Evolutionary conservation across 2,329 filamentous ascomycete species (phyloP), one percentile per base, ranked within the genome.

Genomic region (Hymenoscyphus scutula): DNA sequence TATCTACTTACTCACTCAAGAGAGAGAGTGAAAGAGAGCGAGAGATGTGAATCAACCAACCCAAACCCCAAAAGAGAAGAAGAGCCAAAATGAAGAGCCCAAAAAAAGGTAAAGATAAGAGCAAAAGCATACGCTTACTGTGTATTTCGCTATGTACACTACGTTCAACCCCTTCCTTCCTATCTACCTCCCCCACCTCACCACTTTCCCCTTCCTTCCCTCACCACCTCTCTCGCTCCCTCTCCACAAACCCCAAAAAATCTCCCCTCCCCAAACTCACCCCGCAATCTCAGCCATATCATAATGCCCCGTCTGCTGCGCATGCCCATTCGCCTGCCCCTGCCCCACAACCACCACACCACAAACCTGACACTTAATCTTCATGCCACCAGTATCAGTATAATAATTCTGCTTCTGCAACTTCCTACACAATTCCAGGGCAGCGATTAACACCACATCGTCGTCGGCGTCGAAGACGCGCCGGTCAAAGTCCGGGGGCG

Each of bases 341-440:
- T 91, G 81, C 1, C 90, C 90, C 61, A 85, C 84, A 0, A 90
- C 87, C 19, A 87, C 82, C 81, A 85, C 86, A 2, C 84, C 82
- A 72, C 90, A 94, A 2, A 82, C 79, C 67, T 92, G 91, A 75
- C 94, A 98, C 71, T 82, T 86, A 63, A 97, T 84, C 41, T 84
- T 81, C 72, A 97, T 92, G 0, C 88, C 88, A 25, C 89, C 84
- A 0, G 92, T 96, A 74, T 97, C 92, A 0, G 93, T 97, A 71
- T 86, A 97, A 74, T 98, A 98, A 74, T 96, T 86, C 63, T 82
- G 86, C 59, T 85, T 82, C 67, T 88, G 82, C 45, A 98, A 79
- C 64, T 89, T 83, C 65, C 77, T 76, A 57, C 89, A 89, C 34
- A 93, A 76, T 60, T 85, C 80, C 64, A 83, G 75, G 0, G 93